A percentile compares a stretch with the other conserved stretches of the same genome.
Conservation (phyloP, 345 rosid species). For the Sonneratia caseolaris region DNA sequence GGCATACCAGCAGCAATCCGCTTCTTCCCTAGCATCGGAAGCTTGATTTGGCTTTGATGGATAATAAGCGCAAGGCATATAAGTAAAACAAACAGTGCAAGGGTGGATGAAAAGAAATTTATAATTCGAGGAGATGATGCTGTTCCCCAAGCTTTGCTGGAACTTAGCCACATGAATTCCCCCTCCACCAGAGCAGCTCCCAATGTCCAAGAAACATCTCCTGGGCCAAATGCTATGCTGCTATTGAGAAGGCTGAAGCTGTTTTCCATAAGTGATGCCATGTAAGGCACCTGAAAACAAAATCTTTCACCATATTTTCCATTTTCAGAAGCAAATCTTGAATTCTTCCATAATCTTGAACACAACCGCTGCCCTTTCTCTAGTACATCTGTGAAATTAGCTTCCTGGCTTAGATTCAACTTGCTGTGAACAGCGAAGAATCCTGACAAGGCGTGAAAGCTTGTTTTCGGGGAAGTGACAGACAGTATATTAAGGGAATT, state of each 20-base stretch:
- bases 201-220: constrained; percentile 51
- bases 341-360: constrained; percentile 21
- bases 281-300: constrained; percentile 40
- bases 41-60: constrained; percentile 28
- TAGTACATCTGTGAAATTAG: constrained; percentile 30
- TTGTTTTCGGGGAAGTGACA: constrained; percentile 7
- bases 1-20: constrained; percentile 12
- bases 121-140: constrained; percentile 10
- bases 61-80: constrained; percentile 23
- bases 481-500: constrained; percentile 20
- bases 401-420: constrained; percentile 28
- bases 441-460: constrained; percentile 51
- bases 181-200: constrained; percentile 51
- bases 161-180: constrained; percentile 19
- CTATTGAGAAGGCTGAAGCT: constrained; percentile 26
- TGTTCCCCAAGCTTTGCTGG: constrained; percentile 4
- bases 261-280: constrained; percentile 35
- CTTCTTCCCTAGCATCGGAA: constrained; percentile 38
- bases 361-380: constrained; percentile 39
- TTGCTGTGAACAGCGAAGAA: constrained; percentile 35
- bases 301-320: constrained; percentile 21
- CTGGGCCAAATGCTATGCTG: constrained; percentile 44
- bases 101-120: constrained; percentile 21
- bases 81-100: constrained; percentile 28
- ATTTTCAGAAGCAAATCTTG: constrained; percentile 11